A percentile compares a stretch with the other conserved stretches of the same genome.
Evolutionary conservation across 805 yeast species (phyloP).

Genomic region (Saturnispora serradocipensis): DNA sequence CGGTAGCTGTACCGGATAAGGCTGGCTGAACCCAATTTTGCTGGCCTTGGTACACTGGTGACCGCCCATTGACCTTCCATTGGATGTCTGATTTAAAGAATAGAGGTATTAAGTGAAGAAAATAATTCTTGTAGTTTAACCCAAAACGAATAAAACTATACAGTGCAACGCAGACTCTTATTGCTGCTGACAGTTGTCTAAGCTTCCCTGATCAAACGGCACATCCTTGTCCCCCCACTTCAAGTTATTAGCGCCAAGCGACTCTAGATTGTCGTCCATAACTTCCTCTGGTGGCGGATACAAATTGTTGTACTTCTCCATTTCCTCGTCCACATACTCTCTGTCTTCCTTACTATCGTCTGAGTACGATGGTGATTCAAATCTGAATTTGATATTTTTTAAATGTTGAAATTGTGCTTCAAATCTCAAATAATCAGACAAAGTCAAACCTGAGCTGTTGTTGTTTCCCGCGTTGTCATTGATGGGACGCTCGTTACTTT

Average conservation of each 20-base stretch:
- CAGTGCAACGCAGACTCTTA: neutral
- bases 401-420: slow-evolving; percentile 55
- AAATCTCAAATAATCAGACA: slow-evolving; percentile 36
- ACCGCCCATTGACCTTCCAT: slow-evolving; percentile 81
- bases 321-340: slow-evolving; percentile 43
- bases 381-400: slow-evolving; percentile 49
- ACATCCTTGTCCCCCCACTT: slow-evolving; percentile 37
- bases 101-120: neutral
- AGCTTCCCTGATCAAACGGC: slow-evolving; percentile 43
- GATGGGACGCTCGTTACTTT: slow-evolving; percentile 30
- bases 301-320: slow-evolving; percentile 62
- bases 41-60: slow-evolving; percentile 62
- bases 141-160: neutral
- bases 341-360: slow-evolving; percentile 39
- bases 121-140: neutral
- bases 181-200: slow-evolving; percentile 47
- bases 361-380: slow-evolving; percentile 55
- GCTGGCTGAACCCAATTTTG: slow-evolving; percentile 50
- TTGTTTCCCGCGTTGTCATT: neutral
- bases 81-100: slow-evolving; percentile 69
- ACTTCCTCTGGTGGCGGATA: slow-evolving; percentile 79
- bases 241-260: slow-evolving; percentile 31
- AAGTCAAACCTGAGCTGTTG: slow-evolving; percentile 24
- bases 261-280: slow-evolving; percentile 34
- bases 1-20: slow-evolving; percentile 71